Evolutionary conservation across 331 rosid genomes (phyloP).

Genomic region (Pyracantha coccinea): DNA sequence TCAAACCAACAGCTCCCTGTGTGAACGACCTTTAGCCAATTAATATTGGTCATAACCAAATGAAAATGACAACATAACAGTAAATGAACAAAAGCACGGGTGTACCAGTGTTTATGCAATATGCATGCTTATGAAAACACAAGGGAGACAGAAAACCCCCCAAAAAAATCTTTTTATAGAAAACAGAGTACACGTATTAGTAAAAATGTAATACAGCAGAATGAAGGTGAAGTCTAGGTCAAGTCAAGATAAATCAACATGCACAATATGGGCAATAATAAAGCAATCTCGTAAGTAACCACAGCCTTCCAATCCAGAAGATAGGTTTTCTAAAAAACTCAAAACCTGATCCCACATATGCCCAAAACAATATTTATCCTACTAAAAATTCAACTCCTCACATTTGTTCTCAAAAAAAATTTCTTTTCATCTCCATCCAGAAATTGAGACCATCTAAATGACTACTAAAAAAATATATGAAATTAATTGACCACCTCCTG

Average conservation of each 20-base stretch:
- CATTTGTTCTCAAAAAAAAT: background rate
- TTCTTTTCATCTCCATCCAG: background rate
- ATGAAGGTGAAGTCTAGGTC: slow-evolving; percentile 2
- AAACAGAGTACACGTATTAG: background rate
- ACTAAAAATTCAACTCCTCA: background rate
- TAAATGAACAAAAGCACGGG: slow-evolving; percentile 3
- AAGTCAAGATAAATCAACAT: background rate
- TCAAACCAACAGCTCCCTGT: slow-evolving; percentile 99
- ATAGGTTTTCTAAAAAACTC: background rate
- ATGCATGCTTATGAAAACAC: background rate
- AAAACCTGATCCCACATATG: background rate
- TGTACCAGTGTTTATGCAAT: background rate
- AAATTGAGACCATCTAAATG: background rate
- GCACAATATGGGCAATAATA: background rate
- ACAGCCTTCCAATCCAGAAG: background rate
- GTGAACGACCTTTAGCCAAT: slow-evolving; percentile 32
- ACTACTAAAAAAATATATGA: background rate
- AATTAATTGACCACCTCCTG: background rate
- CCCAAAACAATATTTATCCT: background rate
- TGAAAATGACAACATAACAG: background rate
- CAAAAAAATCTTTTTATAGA: background rate
- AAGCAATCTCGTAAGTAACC: background rate
- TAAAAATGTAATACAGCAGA: background rate
- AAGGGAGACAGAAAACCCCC: background rate
- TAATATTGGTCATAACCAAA: slow-evolving; percentile 12